A percentile compares a stretch with the other conserved stretches of the same genome.
phyloP scores from a whole-genome alignment of 805 yeast genomes.

The Yamadazyma insecticola region DNA sequence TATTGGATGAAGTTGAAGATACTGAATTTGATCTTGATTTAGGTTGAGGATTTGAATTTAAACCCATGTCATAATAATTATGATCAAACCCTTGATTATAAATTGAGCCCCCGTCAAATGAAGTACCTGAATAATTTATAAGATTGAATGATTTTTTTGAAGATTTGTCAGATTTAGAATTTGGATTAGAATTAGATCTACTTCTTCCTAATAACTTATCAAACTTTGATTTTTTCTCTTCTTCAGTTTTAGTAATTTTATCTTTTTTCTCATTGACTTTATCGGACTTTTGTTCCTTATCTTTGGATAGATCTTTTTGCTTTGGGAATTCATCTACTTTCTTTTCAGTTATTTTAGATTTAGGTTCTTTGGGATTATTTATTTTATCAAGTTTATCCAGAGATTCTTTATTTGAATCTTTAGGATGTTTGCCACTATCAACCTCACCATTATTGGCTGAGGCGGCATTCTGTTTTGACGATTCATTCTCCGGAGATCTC shows the following conservation, averaged over 20 bases:
- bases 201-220: slow-evolving; percentile 11
- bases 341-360: background rate
- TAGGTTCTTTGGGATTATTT: background rate
- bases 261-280: background rate
- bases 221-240: slow-evolving; percentile 7
- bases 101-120: slow-evolving; percentile 10
- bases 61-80: slow-evolving; percentile 3
- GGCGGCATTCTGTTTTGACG: no score
- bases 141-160: slow-evolving; percentile 7
- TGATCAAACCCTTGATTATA: slow-evolving; percentile 8
- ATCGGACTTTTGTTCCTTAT: slow-evolving; percentile 2
- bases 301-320: background rate
- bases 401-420: no score
- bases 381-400: no score
- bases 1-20: slow-evolving; percentile 9
- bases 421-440: no score
- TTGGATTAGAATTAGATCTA: slow-evolving; percentile 4
- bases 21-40: slow-evolving; percentile 10
- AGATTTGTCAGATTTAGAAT: slow-evolving; percentile 4
- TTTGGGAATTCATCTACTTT: slow-evolving; percentile 1
- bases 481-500: no score
- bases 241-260: background rate
- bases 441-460: no score
- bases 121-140: slow-evolving; percentile 10
- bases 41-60: slow-evolving; percentile 6